A percentile compares a stretch with the other conserved stretches of the same genome.
Evolutionary conservation across 2,329 filamentous ascomycete genomes (phyloP).

Genomic region (Penicillium sp.): DNA sequence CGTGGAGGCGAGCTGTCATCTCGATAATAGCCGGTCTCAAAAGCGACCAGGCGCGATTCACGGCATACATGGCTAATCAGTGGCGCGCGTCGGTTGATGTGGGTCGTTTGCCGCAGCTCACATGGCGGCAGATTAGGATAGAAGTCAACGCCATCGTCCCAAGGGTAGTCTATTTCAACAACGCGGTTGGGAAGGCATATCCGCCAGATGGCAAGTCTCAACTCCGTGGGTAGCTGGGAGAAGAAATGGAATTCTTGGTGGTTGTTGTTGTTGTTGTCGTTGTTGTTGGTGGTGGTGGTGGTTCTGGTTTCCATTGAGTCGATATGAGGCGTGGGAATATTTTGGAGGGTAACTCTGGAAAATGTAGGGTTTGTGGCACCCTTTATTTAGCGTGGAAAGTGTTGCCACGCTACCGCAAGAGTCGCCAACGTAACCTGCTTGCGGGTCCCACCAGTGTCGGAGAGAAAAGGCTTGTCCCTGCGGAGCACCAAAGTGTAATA

Average conservation of each 20-base stretch:
- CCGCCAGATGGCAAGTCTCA: conserved; percentile 9
- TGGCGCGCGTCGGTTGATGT: not conserved
- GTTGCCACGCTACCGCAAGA: no score
- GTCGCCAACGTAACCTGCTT: no score
- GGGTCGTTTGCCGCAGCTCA: not conserved
- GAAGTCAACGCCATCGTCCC: not conserved
- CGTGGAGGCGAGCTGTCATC: not conserved
- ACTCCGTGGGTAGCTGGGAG: conserved; percentile 3
- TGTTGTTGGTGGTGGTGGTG: no score
- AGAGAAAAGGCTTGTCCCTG: no score
- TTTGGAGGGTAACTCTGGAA: not conserved
- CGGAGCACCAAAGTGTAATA: no score
- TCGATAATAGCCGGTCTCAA: not conserved
- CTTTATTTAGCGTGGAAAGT: no score
- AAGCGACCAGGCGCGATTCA: conserved; percentile 5
- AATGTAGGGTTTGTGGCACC: not conserved
- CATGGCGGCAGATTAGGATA: not conserved
- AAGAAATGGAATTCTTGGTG: not conserved
- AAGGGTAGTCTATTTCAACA: conserved; percentile 4
- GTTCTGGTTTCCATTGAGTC: conserved; percentile 7
- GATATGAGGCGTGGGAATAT: not conserved
- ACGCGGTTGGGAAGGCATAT: conserved; percentile 4
- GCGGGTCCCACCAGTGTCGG: no score
- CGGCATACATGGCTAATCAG: conserved; percentile 6
- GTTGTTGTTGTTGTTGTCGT: no score